Percentiles rank a stretch among this genome's conserved stretches.
Conservation (phyloP, 2,329 filamentous ascomycete genomes). For the Aureobasidium mangrovei region DNA sequence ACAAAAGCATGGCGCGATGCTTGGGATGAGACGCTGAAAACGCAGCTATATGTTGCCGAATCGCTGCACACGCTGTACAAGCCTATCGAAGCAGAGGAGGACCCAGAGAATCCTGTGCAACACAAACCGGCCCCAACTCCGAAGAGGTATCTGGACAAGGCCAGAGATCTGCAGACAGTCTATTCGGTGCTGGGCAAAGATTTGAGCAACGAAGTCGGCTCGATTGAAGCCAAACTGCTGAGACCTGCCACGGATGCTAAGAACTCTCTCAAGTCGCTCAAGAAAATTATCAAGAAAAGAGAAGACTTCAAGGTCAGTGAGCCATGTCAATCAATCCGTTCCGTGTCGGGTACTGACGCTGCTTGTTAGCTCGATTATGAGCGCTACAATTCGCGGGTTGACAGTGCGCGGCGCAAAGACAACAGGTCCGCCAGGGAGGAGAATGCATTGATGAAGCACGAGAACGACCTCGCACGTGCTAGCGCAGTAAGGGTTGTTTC, state of each 20-base stretch:
- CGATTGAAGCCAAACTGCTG: conserved; percentile 63
- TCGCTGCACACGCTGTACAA: conserved; percentile 68
- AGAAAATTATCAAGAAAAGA: conserved; percentile 76
- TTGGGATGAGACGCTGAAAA: conserved; percentile 60
- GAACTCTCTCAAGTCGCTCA: conserved; percentile 59
- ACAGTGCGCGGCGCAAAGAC: conserved; percentile 60
- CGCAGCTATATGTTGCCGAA: conserved; percentile 48
- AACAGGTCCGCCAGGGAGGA: conserved; percentile 67
- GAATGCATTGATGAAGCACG: conserved; percentile 58
- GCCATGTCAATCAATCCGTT: not conserved
- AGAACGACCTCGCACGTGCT: conserved; percentile 57
- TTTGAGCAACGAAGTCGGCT: conserved; percentile 58
- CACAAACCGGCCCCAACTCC: conserved; percentile 54
- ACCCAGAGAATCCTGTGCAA: conserved; percentile 41
- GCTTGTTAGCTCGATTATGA: conserved; percentile 66
- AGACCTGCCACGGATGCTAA: conserved; percentile 61
- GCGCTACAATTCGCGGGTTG: conserved; percentile 61
- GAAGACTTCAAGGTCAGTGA: conserved; percentile 45
- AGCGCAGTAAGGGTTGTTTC: conserved; percentile 45
- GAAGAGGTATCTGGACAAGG: conserved; percentile 53
- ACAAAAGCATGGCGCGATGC: conserved; percentile 69
- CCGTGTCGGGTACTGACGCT: conserved; percentile 24
- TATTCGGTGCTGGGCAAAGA: conserved; percentile 65
- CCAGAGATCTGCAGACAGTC: conserved; percentile 54
- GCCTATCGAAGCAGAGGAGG: conserved; percentile 60